phyloP scores from a whole-genome alignment of 768 basidiomycete species.

The Cystofilobasidium capitatum region DNA sequence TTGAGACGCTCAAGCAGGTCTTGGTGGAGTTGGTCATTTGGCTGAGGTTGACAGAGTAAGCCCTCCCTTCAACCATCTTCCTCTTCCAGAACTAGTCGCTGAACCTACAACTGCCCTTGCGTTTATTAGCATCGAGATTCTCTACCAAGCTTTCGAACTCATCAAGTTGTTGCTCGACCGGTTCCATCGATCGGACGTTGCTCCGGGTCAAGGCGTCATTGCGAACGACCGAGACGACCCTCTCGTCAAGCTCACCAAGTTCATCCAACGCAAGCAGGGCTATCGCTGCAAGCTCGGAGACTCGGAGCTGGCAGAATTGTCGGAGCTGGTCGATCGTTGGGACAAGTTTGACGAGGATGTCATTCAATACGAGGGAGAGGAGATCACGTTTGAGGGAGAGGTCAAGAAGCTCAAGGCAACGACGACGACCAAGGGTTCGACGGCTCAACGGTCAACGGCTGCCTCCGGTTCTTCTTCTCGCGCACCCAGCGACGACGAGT shows the following conservation, averaged over 20 bases:
- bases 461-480: constrained; percentile 13
- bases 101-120: neutral
- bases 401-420: neutral
- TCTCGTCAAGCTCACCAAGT: constrained; percentile 54
- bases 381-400: constrained; percentile 34
- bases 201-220: constrained; percentile 11
- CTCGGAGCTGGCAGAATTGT: constrained; percentile 54
- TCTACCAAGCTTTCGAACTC: constrained; percentile 78
- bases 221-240: constrained; percentile 25
- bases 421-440: constrained; percentile 5
- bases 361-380: constrained; percentile 42
- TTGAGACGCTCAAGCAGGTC: constrained; percentile 64
- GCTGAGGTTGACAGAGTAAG: constrained; percentile 81
- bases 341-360: constrained; percentile 49
- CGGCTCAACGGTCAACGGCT: constrained; percentile 5
- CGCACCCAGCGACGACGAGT: constrained; percentile 31
- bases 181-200: constrained; percentile 55
- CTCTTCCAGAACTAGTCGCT: neutral
- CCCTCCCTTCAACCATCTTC: neutral
- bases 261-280: constrained; percentile 33
- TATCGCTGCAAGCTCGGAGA: constrained; percentile 36
- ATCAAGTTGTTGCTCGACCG: constrained; percentile 67
- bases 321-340: constrained; percentile 54
- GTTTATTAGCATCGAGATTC: constrained; percentile 49
- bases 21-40: constrained; percentile 70